Evolutionary conservation across 805 yeast genomes (phyloP).

Genomic region (Myxozyma mucilagina): DNA sequence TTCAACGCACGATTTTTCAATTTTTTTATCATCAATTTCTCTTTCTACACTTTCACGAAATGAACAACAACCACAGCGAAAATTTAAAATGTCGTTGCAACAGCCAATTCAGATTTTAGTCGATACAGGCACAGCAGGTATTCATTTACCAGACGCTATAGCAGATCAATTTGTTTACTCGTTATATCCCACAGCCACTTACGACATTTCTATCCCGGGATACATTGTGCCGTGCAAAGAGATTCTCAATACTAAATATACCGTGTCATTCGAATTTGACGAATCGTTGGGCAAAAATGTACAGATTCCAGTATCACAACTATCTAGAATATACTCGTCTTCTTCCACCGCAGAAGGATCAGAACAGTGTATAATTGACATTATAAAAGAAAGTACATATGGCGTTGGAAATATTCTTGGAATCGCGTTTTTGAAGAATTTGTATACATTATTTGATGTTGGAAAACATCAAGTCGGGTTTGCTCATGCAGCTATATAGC

Average conservation of each 20-base stretch:
- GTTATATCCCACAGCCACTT: slow-evolving; percentile 9
- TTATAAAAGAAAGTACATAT: slow-evolving; percentile 24
- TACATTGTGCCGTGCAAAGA: slow-evolving; percentile 25
- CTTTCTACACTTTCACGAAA: background rate
- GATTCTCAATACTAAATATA: too few species aligned
- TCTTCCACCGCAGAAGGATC: background rate
- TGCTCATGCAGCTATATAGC: slow-evolving; percentile 21
- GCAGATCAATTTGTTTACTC: slow-evolving; percentile 23
- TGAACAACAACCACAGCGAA: background rate
- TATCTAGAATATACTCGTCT: slow-evolving; percentile 7
- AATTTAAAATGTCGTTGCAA: too few species aligned
- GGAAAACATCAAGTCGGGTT: slow-evolving; percentile 13
- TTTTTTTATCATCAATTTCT: slow-evolving; percentile 7
- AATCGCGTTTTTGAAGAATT: slow-evolving; percentile 21
- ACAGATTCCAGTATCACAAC: too few species aligned
- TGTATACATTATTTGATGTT: slow-evolving; percentile 24
- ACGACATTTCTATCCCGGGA: slow-evolving; percentile 25
- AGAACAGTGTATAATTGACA: slow-evolving; percentile 21
- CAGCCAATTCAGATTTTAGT: slow-evolving; percentile 12
- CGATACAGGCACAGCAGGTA: slow-evolving; percentile 29
- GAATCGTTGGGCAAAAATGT: too few species aligned
- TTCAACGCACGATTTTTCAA: slow-evolving; percentile 10
- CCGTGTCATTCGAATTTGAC: too few species aligned
- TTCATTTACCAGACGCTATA: slow-evolving; percentile 12
- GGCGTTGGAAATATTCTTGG: slow-evolving; percentile 27